Conservation (phyloP, 1,139 yeast species). For the Candida freyschussii region DNA sequence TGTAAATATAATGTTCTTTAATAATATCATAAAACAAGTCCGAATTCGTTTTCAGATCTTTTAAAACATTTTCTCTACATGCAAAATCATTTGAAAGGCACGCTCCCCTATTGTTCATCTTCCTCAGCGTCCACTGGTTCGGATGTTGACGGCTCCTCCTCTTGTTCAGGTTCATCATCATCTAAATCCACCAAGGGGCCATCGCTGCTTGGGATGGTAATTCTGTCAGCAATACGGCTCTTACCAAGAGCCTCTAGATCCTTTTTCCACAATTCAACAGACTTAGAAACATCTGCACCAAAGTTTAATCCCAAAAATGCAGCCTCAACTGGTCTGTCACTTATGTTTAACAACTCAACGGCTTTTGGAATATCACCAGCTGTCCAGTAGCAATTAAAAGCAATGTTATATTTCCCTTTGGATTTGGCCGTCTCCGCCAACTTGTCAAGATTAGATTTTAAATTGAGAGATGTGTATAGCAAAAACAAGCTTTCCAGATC, state of each 20-base stretch:
- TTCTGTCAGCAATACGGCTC: conserved; percentile 54
- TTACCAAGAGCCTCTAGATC: conserved; percentile 49
- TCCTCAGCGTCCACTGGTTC: conserved; percentile 19
- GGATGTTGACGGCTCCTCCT: conserved; percentile 13
- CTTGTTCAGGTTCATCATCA: conserved; percentile 20
- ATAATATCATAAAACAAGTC: background rate
- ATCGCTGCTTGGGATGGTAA: conserved; percentile 32
- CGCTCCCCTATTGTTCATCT: no score
- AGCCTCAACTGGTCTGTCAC: conserved; percentile 80
- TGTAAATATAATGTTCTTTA: no score
- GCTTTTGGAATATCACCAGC: conserved; percentile 67
- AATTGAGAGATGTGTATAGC: conserved; percentile 77
- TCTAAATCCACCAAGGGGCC: conserved; percentile 35
- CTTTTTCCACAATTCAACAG: conserved; percentile 64
- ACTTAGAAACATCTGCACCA: conserved; percentile 47
- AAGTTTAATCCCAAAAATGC: conserved; percentile 76
- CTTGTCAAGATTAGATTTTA: conserved; percentile 51
- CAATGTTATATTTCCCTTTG: conserved; percentile 79
- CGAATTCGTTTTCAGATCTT: no score
- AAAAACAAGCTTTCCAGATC: conserved; percentile 82
- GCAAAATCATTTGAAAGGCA: no score
- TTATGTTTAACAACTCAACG: conserved; percentile 58
- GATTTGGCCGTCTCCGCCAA: conserved; percentile 63
- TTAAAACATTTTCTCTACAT: background rate
- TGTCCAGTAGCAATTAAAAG: conserved; percentile 90